A percentile compares a stretch with the other conserved stretches of the same genome.
phyloP scores from a whole-genome alignment of 2,329 filamentous ascomycete species.

The Graphilbum fragrans region DNA sequence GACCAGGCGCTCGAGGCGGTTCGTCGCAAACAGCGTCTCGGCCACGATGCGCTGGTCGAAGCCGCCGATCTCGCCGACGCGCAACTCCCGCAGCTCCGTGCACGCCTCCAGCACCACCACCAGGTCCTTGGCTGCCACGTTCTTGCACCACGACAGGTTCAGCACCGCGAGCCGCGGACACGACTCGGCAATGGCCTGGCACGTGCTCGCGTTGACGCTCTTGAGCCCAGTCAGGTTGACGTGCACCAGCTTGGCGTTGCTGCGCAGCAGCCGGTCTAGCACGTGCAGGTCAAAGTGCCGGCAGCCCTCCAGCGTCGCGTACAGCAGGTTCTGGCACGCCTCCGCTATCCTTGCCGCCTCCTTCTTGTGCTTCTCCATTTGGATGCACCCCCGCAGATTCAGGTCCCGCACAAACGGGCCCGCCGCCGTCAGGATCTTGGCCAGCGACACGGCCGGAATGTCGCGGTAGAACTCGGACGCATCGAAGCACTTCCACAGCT shows the following conservation, averaged over 20 bases:
- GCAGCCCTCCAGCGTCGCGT: constrained; percentile 81
- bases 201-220: constrained; percentile 69
- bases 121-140: constrained; percentile 68
- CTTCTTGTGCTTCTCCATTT: constrained; percentile 65
- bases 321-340: constrained; percentile 75
- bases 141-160: constrained; percentile 88
- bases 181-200: constrained; percentile 72
- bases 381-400: constrained; percentile 83
- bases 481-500: constrained; percentile 81
- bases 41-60: constrained; percentile 67
- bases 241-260: constrained; percentile 67
- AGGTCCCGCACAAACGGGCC: constrained; percentile 86
- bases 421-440: constrained; percentile 72
- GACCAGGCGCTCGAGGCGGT: constrained; percentile 71
- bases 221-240: constrained; percentile 77
- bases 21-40: constrained; percentile 62
- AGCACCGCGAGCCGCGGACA: constrained; percentile 74
- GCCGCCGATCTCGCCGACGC: constrained; percentile 69
- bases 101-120: constrained; percentile 63
- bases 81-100: constrained; percentile 60
- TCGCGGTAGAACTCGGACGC: constrained; percentile 76
- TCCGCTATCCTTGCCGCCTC: constrained; percentile 66
- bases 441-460: constrained; percentile 72
- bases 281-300: constrained; percentile 63
- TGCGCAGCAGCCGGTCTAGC: constrained; percentile 61